Conservation (phyloP, 805 yeast genomes). For the Debaryomyces hansenii region DNA sequence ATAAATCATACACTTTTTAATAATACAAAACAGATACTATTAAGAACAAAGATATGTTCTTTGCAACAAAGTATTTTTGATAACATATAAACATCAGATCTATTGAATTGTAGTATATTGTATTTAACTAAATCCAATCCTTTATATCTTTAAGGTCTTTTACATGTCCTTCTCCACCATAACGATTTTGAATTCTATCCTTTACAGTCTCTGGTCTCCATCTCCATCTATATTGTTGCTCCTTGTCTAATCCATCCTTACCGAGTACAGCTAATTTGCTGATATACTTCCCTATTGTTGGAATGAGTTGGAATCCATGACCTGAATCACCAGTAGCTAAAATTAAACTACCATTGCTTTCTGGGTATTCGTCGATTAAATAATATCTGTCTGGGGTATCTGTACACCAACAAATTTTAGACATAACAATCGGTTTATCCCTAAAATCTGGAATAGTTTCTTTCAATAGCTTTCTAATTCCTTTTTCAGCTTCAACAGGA, state of each 20-base stretch:
- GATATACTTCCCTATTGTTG: conserved; percentile 28
- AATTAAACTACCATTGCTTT: conserved; percentile 23
- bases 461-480: conserved; percentile 24
- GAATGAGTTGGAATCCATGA: conserved; percentile 38
- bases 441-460: conserved; percentile 41
- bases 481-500: conserved; percentile 28
- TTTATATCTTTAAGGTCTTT: conserved; percentile 4
- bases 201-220: conserved; percentile 7
- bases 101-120: no score
- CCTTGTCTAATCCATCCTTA: no score
- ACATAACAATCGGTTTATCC: conserved; percentile 17
- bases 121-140: conserved; percentile 2
- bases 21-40: no score
- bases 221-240: conserved; percentile 4
- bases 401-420: conserved; percentile 31
- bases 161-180: conserved; percentile 4
- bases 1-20: no score
- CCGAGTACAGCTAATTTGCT: no score
- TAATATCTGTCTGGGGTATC: conserved; percentile 35
- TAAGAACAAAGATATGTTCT: no score
- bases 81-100: no score
- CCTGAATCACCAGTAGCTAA: conserved; percentile 39
- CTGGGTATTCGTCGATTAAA: conserved; percentile 32
- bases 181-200: conserved; percentile 2
- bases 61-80: no score